Percentiles rank a stretch among this genome's conserved stretches.
Evolutionary conservation across 2,329 filamentous ascomycete genomes (phyloP).

Genomic region (Blastomyces percursus): DNA sequence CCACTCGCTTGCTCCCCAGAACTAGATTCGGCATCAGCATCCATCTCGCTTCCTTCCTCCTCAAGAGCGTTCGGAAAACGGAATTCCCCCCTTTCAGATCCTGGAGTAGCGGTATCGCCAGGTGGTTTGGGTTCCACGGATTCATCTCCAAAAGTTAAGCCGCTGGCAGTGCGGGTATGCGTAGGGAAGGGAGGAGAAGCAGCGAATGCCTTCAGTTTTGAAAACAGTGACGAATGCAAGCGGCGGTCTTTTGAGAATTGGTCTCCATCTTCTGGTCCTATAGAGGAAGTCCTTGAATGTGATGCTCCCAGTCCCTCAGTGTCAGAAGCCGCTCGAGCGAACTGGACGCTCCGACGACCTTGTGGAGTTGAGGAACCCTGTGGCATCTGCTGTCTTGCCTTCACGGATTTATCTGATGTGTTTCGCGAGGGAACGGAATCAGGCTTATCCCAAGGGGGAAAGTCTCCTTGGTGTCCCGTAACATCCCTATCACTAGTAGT

Average conservation of each 20-base stretch:
- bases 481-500: not conserved
- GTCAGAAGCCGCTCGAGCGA: slow-evolving; percentile 48
- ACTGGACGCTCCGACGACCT: slow-evolving; percentile 62
- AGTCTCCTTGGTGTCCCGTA: not conserved
- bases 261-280: slow-evolving; percentile 52
- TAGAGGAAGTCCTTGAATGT: slow-evolving; percentile 54
- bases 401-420: slow-evolving; percentile 19
- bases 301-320: slow-evolving; percentile 35
- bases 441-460: slow-evolving; percentile 11
- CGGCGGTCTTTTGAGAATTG: slow-evolving; percentile 45
- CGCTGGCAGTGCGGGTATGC: slow-evolving; percentile 42
- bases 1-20: slow-evolving; percentile 57
- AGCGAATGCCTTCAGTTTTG: slow-evolving; percentile 65
- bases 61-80: slow-evolving; percentile 45
- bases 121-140: slow-evolving; percentile 29
- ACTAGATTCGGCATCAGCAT: slow-evolving; percentile 76
- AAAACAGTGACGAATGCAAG: slow-evolving; percentile 56
- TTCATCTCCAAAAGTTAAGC: slow-evolving; percentile 32
- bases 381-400: slow-evolving; percentile 18
- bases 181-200: slow-evolving; percentile 41
- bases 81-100: slow-evolving; percentile 39
- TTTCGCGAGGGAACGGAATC: slow-evolving; percentile 18
- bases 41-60: slow-evolving; percentile 57
- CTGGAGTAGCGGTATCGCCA: slow-evolving; percentile 34
- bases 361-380: slow-evolving; percentile 29